A percentile compares a stretch with the other conserved stretches of the same genome.
These are phyloP conservation scores for Microthlaspi erraticum DNA, from an alignment of 345 rosid species.

Conservation along the genomic window DNA sequence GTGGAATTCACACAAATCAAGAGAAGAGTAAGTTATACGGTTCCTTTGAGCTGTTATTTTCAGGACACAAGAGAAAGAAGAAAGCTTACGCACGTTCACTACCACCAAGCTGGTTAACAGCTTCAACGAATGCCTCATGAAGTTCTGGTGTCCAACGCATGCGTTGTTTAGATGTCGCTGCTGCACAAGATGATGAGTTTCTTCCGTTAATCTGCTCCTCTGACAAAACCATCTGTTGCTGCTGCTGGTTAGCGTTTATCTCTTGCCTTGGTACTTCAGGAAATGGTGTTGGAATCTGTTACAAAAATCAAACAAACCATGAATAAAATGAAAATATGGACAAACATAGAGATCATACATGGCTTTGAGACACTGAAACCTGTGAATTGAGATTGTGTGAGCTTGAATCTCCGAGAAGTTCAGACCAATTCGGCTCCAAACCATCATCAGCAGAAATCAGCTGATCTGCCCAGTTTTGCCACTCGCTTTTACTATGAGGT, in stretches of 20 bases:
- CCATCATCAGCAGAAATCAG: constrained; percentile 66
- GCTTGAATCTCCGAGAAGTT: constrained; percentile 59
- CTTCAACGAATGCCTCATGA: constrained; percentile 93
- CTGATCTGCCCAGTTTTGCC: constrained; percentile 76
- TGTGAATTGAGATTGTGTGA: constrained; percentile 47
- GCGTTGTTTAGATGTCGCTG: constrained; percentile 60
- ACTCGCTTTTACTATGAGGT: constrained; percentile 52
- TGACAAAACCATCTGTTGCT: constrained; percentile 40
- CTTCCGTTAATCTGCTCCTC: constrained; percentile 49
- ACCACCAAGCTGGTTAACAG: constrained; percentile 91
- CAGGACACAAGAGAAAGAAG: constrained; percentile 17
- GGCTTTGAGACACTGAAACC: constrained; percentile 50
- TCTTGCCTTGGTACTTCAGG: constrained; percentile 50
- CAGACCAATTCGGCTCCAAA: constrained; percentile 72
- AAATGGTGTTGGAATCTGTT: constrained; percentile 45
- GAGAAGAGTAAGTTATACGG: constrained; percentile 7
- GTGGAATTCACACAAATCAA: constrained; percentile 21
- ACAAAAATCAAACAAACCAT: constrained; percentile 18
- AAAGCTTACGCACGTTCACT: constrained; percentile 71
- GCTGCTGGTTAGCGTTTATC: constrained; percentile 51
- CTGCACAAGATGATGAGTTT: constrained; percentile 43
- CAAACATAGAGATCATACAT: constrained; percentile 23
- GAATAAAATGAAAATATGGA: not conserved
- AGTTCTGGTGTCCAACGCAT: constrained; percentile 98
- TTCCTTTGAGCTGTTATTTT: constrained; percentile 13